A percentile compares a stretch with the other conserved stretches of the same genome.
Conservation (phyloP, 192 early-diverging fungal genomes). For the Blastocladiella britannica region DNA sequence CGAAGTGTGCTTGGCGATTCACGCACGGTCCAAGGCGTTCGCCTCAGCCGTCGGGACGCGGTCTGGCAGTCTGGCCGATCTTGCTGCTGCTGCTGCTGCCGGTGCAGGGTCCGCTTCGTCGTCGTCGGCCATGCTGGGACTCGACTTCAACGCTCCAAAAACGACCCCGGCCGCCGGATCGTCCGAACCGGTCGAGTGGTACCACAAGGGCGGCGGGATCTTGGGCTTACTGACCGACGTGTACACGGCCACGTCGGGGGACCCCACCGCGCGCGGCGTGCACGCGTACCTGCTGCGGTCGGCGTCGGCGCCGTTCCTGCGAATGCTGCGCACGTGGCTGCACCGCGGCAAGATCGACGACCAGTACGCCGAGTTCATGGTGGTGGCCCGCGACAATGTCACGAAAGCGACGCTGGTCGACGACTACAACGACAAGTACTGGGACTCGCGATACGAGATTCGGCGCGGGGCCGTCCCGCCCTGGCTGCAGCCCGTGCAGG, state of each 20-base stretch:
- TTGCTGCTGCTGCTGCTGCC: too few relatives aligned
- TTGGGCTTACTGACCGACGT: neutral
- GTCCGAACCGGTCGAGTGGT: too few relatives aligned
- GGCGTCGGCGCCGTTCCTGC: conserved; percentile 59
- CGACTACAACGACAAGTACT: conserved; percentile 68
- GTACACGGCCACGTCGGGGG: conserved; percentile 12
- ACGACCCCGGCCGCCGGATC: too few relatives aligned
- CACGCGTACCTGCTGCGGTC: conserved; percentile 58
- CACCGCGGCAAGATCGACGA: conserved; percentile 73
- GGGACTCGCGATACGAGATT: conserved; percentile 59
- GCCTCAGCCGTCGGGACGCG: too few relatives aligned
- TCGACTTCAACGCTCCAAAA: too few relatives aligned
- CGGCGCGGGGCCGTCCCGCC: conserved; percentile 40
- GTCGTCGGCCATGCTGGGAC: too few relatives aligned
- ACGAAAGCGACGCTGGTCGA: conserved; percentile 36
- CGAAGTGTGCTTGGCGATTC: neutral
- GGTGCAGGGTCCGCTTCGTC: too few relatives aligned
- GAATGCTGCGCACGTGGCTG: conserved; percentile 74
- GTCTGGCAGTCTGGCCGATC: too few relatives aligned
- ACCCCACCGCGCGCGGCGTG: conserved; percentile 46
- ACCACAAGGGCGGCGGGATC: neutral
- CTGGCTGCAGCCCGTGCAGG: conserved; percentile 53
- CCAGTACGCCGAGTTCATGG: conserved; percentile 80
- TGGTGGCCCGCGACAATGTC: conserved; percentile 43
- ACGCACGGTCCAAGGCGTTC: too few relatives aligned